Evolutionary conservation across 768 basidiomycete genomes (phyloP), one percentile per base, ranked within the genome.

Genomic region (Phylloporus rhodoxanthus): DNA sequence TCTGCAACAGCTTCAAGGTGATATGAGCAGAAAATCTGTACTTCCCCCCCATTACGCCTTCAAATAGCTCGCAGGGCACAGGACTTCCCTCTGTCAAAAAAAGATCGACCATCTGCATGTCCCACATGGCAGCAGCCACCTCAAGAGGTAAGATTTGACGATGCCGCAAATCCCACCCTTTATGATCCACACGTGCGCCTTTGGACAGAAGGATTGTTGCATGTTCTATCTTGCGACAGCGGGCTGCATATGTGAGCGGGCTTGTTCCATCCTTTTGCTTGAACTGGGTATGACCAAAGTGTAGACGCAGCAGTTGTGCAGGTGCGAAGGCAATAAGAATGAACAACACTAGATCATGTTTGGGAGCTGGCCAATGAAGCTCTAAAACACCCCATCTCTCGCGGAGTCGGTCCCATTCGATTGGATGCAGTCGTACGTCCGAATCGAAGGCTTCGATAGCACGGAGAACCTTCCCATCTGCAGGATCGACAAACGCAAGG

Each of bases 1-100:
- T 52, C 21, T 55, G 54, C 8, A 57, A 15, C 6, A 58, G 15
- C 3, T 20, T 51, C 11, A 45, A 11, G 5, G 42, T 10, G 8
- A 48, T 8, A 13, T 5, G 14, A 29, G n/a, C 15, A 15, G 34
- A 7, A n/a, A 36, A 7, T 3, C 23, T 9, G 8, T 17, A 11
- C 9, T 5, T 3, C 13, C 14, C 17, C 17, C 14, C 5, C 17
- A 39, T 13, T 20, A 26, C 15, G 13, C 3, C 9, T 15, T 40
- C n/a, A 10, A 51, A 32, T 10, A 51, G 14, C 4, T 2, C 2
- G 2, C 19, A 8, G 3, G 43, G 50, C 14, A 51, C 37, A n/a
- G 38, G 43, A 17, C 43, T 45, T 17, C 38, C 44, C 25, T 34
- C 30, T 4, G 29, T 30, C 38, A 51, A 14, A 10, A 51, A 34